Base-by-base conservation (phyloP, 768 basidiomycete species). In the Podaxis carcinomalis region DNA sequence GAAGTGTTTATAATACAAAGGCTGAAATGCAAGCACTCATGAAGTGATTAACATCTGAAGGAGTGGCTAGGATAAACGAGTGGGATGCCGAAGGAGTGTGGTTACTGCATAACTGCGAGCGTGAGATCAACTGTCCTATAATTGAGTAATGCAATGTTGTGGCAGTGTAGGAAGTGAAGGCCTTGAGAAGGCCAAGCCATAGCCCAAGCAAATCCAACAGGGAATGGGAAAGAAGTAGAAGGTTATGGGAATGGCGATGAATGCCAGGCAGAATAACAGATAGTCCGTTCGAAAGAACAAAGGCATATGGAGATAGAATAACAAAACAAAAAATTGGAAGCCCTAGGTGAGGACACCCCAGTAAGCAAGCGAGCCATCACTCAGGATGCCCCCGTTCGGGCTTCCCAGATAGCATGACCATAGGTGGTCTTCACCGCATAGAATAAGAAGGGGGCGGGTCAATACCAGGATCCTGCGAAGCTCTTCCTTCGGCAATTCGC, bases 361-460 rank as follows among this genome's bases (percentile, higher is more conserved):
- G 21, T 23, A 49, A 23, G 11, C 25, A 25, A 25, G 25, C 47
- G 47, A 49, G 47, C 47, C 27, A 49, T 27, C 47, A 21, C 25
- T 49, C 47, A 49, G 21, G 21, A 16, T 25, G 25, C 21, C 47
- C 25, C 25, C 3, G 5, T 49, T 10, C 10, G 10, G 47, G 19
- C 10, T 21, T 49, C 9, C 25, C 39, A 39, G 37, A 7, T 19
- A 39, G 28, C 25, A 32, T 32, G 32, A 32, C 32, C 32, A 32
- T 32, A 9, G 32, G 7, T 32, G 32, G 32, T 32, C 32, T 50
- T 61, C 59, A 61, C 37, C 52, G 44, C 35, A 28, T 54, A 13
- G 59, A 49, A 36, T 61, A 61, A 16, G 52, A 52, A 36, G 59
- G 59, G 6, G 59, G 59, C n/a, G 52, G 51, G 21, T 60, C 59